A percentile compares a stretch with the other conserved stretches of the same genome.
Conservation (phyloP, 768 basidiomycete genomes). For the Leccinum rimulosum region DNA sequence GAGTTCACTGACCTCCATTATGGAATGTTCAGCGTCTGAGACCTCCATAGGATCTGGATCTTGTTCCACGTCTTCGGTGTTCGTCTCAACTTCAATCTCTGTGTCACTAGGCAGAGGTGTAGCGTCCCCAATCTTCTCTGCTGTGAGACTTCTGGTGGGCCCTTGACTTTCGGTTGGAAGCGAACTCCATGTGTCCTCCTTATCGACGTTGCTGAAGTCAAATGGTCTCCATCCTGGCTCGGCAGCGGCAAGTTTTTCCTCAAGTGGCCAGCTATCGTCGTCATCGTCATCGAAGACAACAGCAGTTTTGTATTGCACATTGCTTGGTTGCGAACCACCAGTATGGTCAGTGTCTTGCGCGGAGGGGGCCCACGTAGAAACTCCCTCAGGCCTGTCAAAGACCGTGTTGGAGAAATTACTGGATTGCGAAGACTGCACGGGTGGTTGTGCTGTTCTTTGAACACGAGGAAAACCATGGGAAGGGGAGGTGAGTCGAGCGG, state of each 20-base stretch:
- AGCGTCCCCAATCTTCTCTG: slow-evolving; percentile 8
- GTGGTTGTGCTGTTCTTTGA: slow-evolving; percentile 33
- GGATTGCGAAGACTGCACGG: slow-evolving; percentile 54
- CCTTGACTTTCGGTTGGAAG: slow-evolving; percentile 57
- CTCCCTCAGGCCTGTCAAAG: slow-evolving; percentile 46
- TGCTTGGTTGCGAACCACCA: slow-evolving; percentile 35
- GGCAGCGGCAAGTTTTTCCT: slow-evolving; percentile 56
- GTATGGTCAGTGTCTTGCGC: slow-evolving; percentile 60
- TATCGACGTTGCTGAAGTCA: slow-evolving; percentile 50
- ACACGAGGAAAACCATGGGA: slow-evolving; percentile 18
- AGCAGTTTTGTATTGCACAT: background rate
- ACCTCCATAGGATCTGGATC: slow-evolving; percentile 29
- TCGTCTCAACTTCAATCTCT: slow-evolving; percentile 12
- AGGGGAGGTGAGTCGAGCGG: slow-evolving; percentile 32
- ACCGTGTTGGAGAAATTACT: slow-evolving; percentile 49
- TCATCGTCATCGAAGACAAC: slow-evolving; percentile 42
- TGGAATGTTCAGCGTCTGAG: slow-evolving; percentile 34
- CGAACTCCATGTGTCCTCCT: slow-evolving; percentile 77
- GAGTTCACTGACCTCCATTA: slow-evolving; percentile 31
- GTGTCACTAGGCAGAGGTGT: slow-evolving; percentile 3
- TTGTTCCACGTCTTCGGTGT: slow-evolving; percentile 9
- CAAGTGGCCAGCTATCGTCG: slow-evolving; percentile 73
- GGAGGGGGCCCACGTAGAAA: slow-evolving; percentile 53
- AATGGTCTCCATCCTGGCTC: slow-evolving; percentile 62
- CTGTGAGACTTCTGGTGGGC: slow-evolving; percentile 23